Conservation (phyloP, 2,329 filamentous ascomycete genomes). For the Aureobasidium sp. region DNA sequence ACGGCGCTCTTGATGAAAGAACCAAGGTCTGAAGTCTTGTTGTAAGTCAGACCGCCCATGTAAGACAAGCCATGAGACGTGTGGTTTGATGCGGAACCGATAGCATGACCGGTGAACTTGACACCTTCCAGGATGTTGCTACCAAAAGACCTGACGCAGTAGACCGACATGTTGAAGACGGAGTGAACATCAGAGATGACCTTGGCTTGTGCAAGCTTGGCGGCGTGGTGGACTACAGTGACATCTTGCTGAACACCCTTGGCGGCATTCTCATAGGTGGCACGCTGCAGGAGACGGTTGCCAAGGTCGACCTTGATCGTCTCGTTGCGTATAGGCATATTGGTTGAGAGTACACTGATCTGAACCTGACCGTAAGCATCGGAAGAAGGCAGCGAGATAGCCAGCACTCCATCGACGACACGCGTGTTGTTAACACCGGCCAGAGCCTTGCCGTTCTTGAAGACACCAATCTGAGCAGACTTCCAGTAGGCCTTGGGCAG, state of each 20-base stretch:
- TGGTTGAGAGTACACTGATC: not conserved
- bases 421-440: not conserved
- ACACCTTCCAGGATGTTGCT: not conserved
- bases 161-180: constrained; percentile 8
- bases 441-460: constrained; percentile 7
- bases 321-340: constrained; percentile 2
- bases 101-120: not conserved
- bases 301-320: constrained; percentile 15
- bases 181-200: constrained; percentile 7
- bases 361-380: constrained; percentile 13
- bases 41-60: constrained; percentile 5
- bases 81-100: not conserved
- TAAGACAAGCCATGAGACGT: not conserved
- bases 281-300: constrained; percentile 15
- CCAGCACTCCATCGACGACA: constrained; percentile 9
- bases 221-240: constrained; percentile 6
- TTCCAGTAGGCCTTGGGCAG: constrained; percentile 8
- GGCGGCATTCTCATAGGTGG: constrained; percentile 15
- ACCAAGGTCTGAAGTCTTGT: constrained; percentile 1
- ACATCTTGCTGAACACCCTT: constrained; percentile 14
- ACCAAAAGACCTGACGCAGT: not conserved
- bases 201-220: constrained; percentile 9
- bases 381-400: not conserved
- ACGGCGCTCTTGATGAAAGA: constrained; percentile 9
- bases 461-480: not conserved